Evolutionary conservation across 169 alveolate species (phyloP).

Genomic region (Plasmodium relictum): DNA sequence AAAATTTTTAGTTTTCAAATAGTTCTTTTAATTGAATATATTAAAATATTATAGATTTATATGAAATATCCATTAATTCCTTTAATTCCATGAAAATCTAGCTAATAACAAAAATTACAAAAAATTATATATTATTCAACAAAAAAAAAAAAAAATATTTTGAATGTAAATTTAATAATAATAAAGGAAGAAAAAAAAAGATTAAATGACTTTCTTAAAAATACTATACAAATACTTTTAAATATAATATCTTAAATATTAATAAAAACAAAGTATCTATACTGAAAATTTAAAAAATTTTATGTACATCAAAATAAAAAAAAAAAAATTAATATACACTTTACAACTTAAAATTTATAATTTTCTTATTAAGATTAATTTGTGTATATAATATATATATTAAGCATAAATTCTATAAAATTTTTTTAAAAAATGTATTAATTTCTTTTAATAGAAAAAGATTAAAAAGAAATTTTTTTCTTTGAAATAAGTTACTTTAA

Average conservation of each 20-base stretch:
- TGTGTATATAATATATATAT: too few relatives aligned
- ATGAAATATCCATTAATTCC: neutral
- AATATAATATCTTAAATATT: neutral
- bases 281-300: neutral
- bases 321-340: neutral
- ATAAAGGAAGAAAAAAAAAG: neutral
- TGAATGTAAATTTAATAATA: too few relatives aligned
- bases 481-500: too few relatives aligned
- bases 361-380: too few relatives aligned
- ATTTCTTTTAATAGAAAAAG: too few relatives aligned
- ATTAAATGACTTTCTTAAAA: neutral
- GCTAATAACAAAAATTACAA: neutral
- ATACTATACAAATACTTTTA: neutral
- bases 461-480: too few relatives aligned
- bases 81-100: neutral
- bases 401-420: too few relatives aligned
- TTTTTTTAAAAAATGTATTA: too few relatives aligned
- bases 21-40: neutral
- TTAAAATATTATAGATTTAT: neutral
- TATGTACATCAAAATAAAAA: neutral
- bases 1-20: too few relatives aligned
- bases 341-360: too few relatives aligned
- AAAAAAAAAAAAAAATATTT: neutral
- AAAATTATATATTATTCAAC: neutral
- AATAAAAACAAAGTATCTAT: neutral